Percentiles rank a stretch among this genome's conserved stretches.
These are phyloP conservation scores for Saccharomycodes ludwigii DNA, from an alignment of 805 yeast genomes.

Conservation along the genomic window DNA sequence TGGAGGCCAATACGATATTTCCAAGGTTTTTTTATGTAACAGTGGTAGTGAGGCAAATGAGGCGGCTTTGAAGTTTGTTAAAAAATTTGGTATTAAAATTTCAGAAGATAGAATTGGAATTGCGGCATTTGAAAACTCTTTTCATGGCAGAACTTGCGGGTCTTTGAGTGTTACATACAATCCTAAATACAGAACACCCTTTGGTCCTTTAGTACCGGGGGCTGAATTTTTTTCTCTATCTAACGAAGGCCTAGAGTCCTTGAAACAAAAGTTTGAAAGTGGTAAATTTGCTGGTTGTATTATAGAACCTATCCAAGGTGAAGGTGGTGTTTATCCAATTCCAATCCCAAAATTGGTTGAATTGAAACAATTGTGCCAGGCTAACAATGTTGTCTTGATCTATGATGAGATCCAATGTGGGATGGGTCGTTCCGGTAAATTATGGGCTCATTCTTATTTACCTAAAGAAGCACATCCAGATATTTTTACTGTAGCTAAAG, in stretches of 20 bases:
- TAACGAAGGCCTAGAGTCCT: slow-evolving; percentile 17
- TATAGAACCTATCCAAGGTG: slow-evolving; percentile 96
- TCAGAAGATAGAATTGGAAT: slow-evolving; percentile 48
- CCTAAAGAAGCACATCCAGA: slow-evolving; percentile 87
- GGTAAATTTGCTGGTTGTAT: slow-evolving; percentile 73
- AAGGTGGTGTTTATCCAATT: slow-evolving; percentile 81
- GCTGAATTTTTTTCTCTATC: slow-evolving; percentile 33
- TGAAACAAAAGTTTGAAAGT: slow-evolving; percentile 37
- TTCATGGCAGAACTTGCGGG: slow-evolving; percentile 95
- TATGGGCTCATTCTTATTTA: slow-evolving; percentile 82
- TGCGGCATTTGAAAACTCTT: slow-evolving; percentile 77
- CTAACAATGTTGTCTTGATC: slow-evolving; percentile 63
- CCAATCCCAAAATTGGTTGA: slow-evolving; percentile 49
- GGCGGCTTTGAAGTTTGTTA: slow-evolving; percentile 65
- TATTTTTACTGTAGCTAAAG: slow-evolving; percentile 88
- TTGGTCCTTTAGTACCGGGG: slow-evolving; percentile 86
- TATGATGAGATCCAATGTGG: slow-evolving; percentile 98
- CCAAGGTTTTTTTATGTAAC: slow-evolving; percentile 58
- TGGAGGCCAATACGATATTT: slow-evolving; percentile 76
- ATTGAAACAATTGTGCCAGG: slow-evolving; percentile 53
- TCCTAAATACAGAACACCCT: slow-evolving; percentile 85
- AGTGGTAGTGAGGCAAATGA: slow-evolving; percentile 77
- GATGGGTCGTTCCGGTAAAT: slow-evolving; percentile 77
- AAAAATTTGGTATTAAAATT: slow-evolving; percentile 58
- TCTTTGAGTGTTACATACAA: slow-evolving; percentile 87